These are phyloP conservation scores for Ramaria rubella DNA, from an alignment of 768 basidiomycete genomes.

Conservation along the genomic window DNA sequence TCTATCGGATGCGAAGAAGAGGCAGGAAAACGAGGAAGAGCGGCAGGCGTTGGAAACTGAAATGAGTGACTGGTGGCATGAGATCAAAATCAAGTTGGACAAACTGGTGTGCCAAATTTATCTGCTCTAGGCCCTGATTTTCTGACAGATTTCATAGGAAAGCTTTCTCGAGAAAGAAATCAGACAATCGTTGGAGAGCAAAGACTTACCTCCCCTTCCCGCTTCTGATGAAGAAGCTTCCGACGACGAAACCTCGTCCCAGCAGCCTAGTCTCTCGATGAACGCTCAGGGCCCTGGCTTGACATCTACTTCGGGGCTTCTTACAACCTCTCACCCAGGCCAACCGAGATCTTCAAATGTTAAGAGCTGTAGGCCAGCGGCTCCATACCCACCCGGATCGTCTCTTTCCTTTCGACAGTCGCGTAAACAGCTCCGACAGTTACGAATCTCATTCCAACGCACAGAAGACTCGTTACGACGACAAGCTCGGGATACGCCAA, in stretches of 20 bases:
- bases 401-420: slow-evolving; percentile 17
- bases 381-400: slow-evolving; percentile 4
- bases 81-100: slow-evolving; percentile 53
- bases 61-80: slow-evolving; percentile 63
- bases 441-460: slow-evolving; percentile 52
- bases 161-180: slow-evolving; percentile 24
- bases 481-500: slow-evolving; percentile 44
- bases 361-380: too few relatives aligned
- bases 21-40: slow-evolving; percentile 30
- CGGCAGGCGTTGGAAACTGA: slow-evolving; percentile 49
- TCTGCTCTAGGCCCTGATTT: too few relatives aligned
- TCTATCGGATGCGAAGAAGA: slow-evolving; percentile 1
- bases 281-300: slow-evolving; percentile 1
- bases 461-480: slow-evolving; percentile 54
- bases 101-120: slow-evolving; percentile 38
- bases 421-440: slow-evolving; percentile 35
- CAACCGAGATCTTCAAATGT: neutral
- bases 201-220: slow-evolving; percentile 54
- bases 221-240: slow-evolving; percentile 48
- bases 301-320: neutral
- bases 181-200: slow-evolving; percentile 25
- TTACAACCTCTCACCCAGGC: neutral
- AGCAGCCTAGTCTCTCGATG: slow-evolving; percentile 13
- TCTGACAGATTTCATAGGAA: slow-evolving; percentile 42
- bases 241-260: slow-evolving; percentile 15